Conservation (phyloP, 225 moss, liverwort and hornwort genomes). For the Polytrichum formosum region DNA sequence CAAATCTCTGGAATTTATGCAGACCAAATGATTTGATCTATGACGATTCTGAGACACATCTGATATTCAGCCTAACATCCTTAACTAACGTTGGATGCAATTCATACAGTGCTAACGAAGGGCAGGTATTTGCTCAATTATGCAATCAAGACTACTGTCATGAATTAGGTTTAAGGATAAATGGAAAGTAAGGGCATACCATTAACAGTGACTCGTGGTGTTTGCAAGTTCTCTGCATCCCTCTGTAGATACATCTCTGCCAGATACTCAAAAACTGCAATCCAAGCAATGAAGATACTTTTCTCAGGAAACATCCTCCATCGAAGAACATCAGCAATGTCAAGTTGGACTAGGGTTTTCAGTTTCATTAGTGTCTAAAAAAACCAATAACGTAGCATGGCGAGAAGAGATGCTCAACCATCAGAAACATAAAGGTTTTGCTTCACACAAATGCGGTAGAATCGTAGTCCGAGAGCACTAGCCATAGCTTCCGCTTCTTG, state of each 20-base stretch:
- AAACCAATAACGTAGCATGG: neutral
- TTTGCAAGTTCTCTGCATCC: slow-evolving; percentile 40
- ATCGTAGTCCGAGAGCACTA: slow-evolving; percentile 67
- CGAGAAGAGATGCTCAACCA: slow-evolving; percentile 31
- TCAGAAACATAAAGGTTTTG: slow-evolving; percentile 85
- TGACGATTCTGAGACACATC: neutral
- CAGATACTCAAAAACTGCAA: slow-evolving; percentile 93
- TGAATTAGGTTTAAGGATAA: neutral
- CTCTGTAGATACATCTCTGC: slow-evolving; percentile 73
- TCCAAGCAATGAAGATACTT: neutral
- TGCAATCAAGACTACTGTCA: too few relatives aligned
- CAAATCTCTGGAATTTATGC: neutral
- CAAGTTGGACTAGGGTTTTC: neutral
- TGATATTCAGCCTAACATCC: neutral
- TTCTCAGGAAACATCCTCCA: neutral
- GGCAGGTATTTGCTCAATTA: too few relatives aligned
- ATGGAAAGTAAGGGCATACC: slow-evolving; percentile 15
- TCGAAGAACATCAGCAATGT: neutral
- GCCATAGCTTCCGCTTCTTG: slow-evolving; percentile 94
- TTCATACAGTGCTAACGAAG: too few relatives aligned
- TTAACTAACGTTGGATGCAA: neutral
- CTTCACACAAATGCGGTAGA: slow-evolving; percentile 92
- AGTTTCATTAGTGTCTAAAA: neutral
- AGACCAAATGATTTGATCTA: too few relatives aligned
- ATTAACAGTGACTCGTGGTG: slow-evolving; percentile 29